Percentiles rank a stretch among this genome's conserved stretches.
These are phyloP conservation scores for Aspergillus tamarii DNA, from an alignment of 2,329 filamentous ascomycete species.

Conservation along the genomic window DNA sequence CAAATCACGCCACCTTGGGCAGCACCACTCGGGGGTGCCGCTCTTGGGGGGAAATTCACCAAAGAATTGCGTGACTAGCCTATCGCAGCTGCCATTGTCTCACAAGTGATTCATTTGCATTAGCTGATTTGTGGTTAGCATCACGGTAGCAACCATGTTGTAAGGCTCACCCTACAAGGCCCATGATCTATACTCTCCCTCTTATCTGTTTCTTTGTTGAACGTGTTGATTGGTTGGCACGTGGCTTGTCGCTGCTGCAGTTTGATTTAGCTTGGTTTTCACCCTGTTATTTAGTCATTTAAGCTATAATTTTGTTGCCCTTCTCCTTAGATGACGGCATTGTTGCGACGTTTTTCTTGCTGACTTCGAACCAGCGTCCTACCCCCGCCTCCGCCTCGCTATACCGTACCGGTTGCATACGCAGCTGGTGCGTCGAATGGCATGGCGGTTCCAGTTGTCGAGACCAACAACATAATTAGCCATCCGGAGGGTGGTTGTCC, in stretches of 20 bases:
- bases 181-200: conserved; percentile 1
- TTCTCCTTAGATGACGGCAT: conserved; percentile 6
- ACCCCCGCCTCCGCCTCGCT: conserved; percentile 80
- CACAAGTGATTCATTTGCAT: conserved; percentile 6
- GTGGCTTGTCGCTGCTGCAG: neutral
- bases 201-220: conserved; percentile 6
- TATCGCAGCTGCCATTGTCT: conserved; percentile 6
- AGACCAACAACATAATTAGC: conserved; percentile 88
- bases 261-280: conserved; percentile 1
- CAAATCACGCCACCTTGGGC: conserved; percentile 9
- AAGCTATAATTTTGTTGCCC: conserved; percentile 5
- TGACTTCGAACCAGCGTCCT: conserved; percentile 65
- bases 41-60: conserved; percentile 13
- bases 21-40: conserved; percentile 19
- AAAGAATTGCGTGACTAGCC: conserved; percentile 16
- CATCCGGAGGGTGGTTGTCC: conserved; percentile 85
- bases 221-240: neutral
- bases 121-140: conserved; percentile 5
- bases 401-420: conserved; percentile 73
- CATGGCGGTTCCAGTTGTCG: conserved; percentile 74
- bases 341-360: conserved; percentile 14
- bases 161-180: conserved; percentile 19
- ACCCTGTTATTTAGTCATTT: neutral
- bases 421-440: conserved; percentile 72
- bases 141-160: conserved; percentile 26